Percentiles rank a stretch among this genome's conserved stretches.
Evolutionary conservation across 768 basidiomycete species (phyloP).

Genomic region (Agaricus bisporus): DNA sequence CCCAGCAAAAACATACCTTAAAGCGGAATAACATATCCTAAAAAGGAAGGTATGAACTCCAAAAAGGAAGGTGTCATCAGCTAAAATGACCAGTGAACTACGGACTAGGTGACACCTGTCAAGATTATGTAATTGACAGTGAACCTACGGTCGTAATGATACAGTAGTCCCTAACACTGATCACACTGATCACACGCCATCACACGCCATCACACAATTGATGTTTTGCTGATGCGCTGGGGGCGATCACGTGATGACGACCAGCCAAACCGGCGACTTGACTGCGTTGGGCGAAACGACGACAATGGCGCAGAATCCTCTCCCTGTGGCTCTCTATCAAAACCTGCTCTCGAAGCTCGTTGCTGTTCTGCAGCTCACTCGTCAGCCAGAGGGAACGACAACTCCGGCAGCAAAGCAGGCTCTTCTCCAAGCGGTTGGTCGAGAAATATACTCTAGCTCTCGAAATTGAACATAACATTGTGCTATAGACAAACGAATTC

Average conservation of each 20-base stretch:
- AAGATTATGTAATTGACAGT: too few species aligned
- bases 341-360: conserved; percentile 54
- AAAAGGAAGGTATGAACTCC: too few species aligned
- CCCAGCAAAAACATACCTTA: too few species aligned
- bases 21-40: too few species aligned
- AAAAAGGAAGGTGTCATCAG: too few species aligned
- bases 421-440: conserved; percentile 56
- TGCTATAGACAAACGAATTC: conserved; percentile 62
- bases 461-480: neutral
- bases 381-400: conserved; percentile 44
- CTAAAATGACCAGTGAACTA: too few species aligned
- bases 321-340: conserved; percentile 48
- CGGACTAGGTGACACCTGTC: too few species aligned
- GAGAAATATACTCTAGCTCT: neutral
- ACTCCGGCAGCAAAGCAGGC: conserved; percentile 60
- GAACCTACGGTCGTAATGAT: too few species aligned
- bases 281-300: neutral
- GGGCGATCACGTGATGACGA: conserved; percentile 4
- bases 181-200: too few species aligned
- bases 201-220: too few species aligned
- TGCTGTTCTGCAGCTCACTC: conserved; percentile 54
- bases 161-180: too few species aligned
- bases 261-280: neutral
- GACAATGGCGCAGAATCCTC: conserved; percentile 24
- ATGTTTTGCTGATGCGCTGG: too few species aligned